Evolutionary conservation across 2,329 filamentous ascomycete genomes (phyloP).

Genomic region (Colletotrichum higginsianum): DNA sequence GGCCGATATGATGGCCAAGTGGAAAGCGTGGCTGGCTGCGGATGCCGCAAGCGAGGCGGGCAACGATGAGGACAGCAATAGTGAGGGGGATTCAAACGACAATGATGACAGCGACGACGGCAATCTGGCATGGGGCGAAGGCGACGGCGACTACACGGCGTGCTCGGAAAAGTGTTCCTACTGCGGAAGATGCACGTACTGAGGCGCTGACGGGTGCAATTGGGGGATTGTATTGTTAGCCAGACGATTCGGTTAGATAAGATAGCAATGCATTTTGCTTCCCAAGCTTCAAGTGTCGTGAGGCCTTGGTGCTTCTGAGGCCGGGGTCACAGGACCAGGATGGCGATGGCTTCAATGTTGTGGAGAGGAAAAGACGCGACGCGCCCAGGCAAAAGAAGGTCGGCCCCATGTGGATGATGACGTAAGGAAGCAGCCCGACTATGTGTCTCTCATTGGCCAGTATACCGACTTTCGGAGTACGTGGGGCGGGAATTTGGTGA

Average conservation of each 20-base stretch:
- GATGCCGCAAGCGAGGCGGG: not conserved
- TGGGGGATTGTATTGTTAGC: not conserved
- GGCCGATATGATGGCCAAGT: conserved; percentile 11
- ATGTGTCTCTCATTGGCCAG: no score
- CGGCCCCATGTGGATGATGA: not conserved
- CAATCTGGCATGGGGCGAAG: conserved; percentile 19
- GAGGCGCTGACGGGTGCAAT: not conserved
- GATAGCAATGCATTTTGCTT: not conserved
- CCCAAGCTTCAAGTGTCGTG: not conserved
- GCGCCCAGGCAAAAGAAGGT: not conserved
- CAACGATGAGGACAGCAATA: not conserved
- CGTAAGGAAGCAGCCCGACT: no score
- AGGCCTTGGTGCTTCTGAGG: not conserved
- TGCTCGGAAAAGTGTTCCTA: conserved; percentile 41
- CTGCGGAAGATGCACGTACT: conserved; percentile 41
- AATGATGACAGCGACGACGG: not conserved
- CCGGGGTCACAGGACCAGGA: not conserved
- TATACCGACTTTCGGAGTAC: rapidly evolving
- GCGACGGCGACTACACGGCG: conserved; percentile 35
- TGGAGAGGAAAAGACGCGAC: not conserved
- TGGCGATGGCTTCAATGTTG: conserved; percentile 2
- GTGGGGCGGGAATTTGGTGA: no score
- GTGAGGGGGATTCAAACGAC: not conserved
- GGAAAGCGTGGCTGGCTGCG: conserved; percentile 17
- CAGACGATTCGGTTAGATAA: not conserved